A percentile compares a stretch with the other conserved stretches of the same genome.
Conservation (phyloP, 2,329 filamentous ascomycete genomes). For the Phialophora macrospora region DNA sequence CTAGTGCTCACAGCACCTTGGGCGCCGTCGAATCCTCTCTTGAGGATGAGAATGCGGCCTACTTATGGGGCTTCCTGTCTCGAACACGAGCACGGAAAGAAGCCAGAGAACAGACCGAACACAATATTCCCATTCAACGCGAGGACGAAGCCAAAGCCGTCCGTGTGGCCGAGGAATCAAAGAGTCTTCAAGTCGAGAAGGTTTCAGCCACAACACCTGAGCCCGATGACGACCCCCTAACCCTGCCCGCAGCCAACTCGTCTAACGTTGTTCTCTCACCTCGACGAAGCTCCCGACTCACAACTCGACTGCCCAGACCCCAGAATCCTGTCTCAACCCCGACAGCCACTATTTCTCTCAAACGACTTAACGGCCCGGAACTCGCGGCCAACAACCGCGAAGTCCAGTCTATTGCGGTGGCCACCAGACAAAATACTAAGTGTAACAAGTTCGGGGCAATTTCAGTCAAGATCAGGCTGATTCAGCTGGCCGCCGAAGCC, state of each 20-base stretch:
- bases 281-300: slow-evolving; percentile 47
- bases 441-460: slow-evolving; percentile 48
- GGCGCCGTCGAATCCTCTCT: slow-evolving; percentile 3
- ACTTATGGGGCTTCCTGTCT: slow-evolving; percentile 37
- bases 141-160: neutral
- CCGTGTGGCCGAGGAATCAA: neutral
- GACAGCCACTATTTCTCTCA: slow-evolving; percentile 49
- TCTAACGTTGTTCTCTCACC: slow-evolving; percentile 26
- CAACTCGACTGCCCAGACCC: slow-evolving; percentile 38
- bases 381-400: slow-evolving; percentile 52
- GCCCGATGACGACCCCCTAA: neutral
- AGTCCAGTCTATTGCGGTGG: slow-evolving; percentile 49
- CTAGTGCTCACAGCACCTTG: neutral
- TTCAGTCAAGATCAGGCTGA: slow-evolving; percentile 29
- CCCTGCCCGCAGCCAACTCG: slow-evolving; percentile 18
- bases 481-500: slow-evolving; percentile 33
- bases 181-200: slow-evolving; percentile 8
- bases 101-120: slow-evolving; percentile 13
- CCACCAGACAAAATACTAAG: slow-evolving; percentile 51
- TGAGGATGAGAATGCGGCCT: slow-evolving; percentile 39
- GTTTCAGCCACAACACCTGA: neutral
- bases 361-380: slow-evolving; percentile 52
- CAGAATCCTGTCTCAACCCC: slow-evolving; percentile 34
- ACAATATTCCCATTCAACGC: neutral
- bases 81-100: slow-evolving; percentile 34